Evolutionary conservation across 1,139 yeast genomes (phyloP).

Genomic region (Blastobotrys serpentis): DNA sequence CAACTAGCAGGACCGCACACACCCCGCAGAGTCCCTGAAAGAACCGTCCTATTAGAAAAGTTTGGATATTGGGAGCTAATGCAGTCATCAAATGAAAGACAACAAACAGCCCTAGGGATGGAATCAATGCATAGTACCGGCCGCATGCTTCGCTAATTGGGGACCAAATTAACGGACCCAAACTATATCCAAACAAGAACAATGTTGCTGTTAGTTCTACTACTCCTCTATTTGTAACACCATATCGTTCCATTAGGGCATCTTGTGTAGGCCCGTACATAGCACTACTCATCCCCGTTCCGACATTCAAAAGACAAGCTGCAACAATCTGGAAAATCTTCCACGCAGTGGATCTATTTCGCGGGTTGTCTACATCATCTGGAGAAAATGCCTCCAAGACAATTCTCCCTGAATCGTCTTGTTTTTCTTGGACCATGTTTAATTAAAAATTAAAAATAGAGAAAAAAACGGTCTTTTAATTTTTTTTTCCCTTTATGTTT

Average conservation of each 20-base stretch:
- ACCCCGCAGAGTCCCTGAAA: conserved; percentile 54
- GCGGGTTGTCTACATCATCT: conserved; percentile 1
- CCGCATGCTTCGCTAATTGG: conserved; percentile 10
- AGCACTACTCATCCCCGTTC: conserved; percentile 10
- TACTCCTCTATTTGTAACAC: background rate
- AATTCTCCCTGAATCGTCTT: background rate
- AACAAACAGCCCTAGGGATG: background rate
- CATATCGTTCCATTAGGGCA: background rate
- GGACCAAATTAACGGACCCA: conserved; percentile 9
- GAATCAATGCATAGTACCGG: conserved; percentile 2
- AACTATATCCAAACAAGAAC: conserved; percentile 6
- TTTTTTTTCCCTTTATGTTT: background rate
- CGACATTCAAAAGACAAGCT: conserved; percentile 1
- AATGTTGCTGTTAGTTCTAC: conserved; percentile 3
- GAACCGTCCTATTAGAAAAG: conserved; percentile 62
- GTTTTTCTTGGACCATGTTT: background rate
- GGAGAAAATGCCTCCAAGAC: conserved; percentile 1
- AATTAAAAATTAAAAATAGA: background rate
- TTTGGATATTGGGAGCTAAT: conserved; percentile 49
- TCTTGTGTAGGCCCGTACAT: conserved; percentile 6
- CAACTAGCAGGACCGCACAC: conserved; percentile 1
- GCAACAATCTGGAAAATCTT: conserved; percentile 3
- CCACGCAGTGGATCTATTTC: background rate
- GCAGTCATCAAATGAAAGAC: conserved; percentile 27
- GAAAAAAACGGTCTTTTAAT: background rate